phyloP scores from a whole-genome alignment of 768 basidiomycete genomes.

The Lepiota brunneoincarnata region DNA sequence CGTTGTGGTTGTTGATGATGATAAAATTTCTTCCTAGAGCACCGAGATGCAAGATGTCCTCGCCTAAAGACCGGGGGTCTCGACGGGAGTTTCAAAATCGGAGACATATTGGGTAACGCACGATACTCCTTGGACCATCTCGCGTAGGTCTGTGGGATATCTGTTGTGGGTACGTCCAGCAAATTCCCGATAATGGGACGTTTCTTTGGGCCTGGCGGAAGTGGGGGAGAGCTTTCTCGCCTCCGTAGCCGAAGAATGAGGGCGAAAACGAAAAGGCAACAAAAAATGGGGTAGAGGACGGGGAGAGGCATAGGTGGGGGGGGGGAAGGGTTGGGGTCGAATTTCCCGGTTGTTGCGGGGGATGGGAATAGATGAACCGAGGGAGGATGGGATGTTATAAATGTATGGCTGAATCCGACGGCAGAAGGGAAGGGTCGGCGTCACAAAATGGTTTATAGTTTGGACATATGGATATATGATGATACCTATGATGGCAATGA shows the following conservation, averaged over 20 bases:
- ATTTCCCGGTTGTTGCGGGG: too few relatives aligned
- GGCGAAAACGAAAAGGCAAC: neutral
- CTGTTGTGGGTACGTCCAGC: constrained; percentile 19
- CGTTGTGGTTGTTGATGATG: constrained; percentile 32
- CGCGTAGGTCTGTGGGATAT: constrained; percentile 22
- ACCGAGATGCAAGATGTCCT: constrained; percentile 27
- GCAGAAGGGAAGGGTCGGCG: too few relatives aligned
- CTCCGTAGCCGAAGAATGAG: neutral
- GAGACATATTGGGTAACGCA: constrained; percentile 11
- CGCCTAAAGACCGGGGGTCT: constrained; percentile 19
- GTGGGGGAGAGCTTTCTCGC: constrained; percentile 6
- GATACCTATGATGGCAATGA: too few relatives aligned
- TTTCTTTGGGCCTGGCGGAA: constrained; percentile 28
- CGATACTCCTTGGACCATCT: constrained; percentile 22
- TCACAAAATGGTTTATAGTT: neutral
- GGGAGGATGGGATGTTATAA: too few relatives aligned
- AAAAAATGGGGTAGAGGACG: neutral
- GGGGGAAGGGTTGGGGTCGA: too few relatives aligned
- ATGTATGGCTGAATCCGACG: too few relatives aligned
- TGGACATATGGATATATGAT: too few relatives aligned
- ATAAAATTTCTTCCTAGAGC: constrained; percentile 30
- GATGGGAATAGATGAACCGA: too few relatives aligned
- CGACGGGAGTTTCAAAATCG: neutral
- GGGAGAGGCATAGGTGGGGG: neutral
- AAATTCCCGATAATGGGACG: constrained; percentile 25